These are phyloP conservation scores for Taiwanofungus camphoratus DNA, from an alignment of 1,284 basidiomycete species.

Conservation along the genomic window DNA sequence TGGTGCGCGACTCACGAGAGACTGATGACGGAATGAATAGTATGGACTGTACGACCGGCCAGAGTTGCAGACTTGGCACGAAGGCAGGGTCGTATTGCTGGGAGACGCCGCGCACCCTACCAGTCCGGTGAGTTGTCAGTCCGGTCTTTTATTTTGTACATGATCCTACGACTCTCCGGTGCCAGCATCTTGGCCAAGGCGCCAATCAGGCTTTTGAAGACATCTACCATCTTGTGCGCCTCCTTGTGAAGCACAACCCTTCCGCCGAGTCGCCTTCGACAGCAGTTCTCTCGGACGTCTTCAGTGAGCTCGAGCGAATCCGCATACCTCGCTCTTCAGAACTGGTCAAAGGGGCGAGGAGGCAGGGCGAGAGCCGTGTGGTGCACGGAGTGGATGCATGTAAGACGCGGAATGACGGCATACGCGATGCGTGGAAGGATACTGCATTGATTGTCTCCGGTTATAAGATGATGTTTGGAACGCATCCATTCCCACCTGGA, in stretches of 20 bases:
- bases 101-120: slow-evolving; percentile 33
- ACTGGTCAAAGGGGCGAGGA: slow-evolving; percentile 34
- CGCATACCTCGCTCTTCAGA: slow-evolving; percentile 30
- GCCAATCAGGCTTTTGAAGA: slow-evolving; percentile 46
- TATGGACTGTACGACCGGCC: slow-evolving; percentile 44
- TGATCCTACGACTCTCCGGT: slow-evolving; percentile 5
- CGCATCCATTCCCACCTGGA: slow-evolving; percentile 1
- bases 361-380: slow-evolving; percentile 33
- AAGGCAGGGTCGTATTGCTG: slow-evolving; percentile 28
- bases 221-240: slow-evolving; percentile 33
- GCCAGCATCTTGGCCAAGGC: slow-evolving; percentile 43
- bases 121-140: slow-evolving; percentile 22
- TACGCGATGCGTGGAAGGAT: slow-evolving; percentile 21
- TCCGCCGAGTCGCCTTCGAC: slow-evolving; percentile 25
- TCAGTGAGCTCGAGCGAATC: slow-evolving; percentile 26
- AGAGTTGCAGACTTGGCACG: slow-evolving; percentile 38
- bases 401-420: slow-evolving; percentile 26
- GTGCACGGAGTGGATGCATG: slow-evolving; percentile 30
- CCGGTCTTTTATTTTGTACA: neutral
- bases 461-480: neutral
- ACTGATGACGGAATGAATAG: slow-evolving; percentile 17
- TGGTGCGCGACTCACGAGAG: neutral
- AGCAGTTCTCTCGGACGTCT: slow-evolving; percentile 27
- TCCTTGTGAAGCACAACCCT: slow-evolving; percentile 32
- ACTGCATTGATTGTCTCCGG: slow-evolving; percentile 8